Evolutionary conservation across 805 yeast species (phyloP), one percentile per base, ranked within the genome.

Genomic region (Naumovozyma castellii): DNA sequence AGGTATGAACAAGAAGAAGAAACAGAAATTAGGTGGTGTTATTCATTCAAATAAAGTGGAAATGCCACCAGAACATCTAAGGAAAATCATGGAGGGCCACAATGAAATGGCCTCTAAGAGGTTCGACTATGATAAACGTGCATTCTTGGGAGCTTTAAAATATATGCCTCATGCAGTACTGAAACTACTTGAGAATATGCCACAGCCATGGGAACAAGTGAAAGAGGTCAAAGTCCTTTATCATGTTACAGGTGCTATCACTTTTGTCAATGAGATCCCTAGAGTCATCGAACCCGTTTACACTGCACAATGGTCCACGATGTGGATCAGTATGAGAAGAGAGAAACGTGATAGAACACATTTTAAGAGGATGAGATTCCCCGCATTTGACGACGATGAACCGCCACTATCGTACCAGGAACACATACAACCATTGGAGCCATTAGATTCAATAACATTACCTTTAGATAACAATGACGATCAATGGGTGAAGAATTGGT

Each of bases 311-410:
- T 92, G 99, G 99, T 88, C 95, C 1, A 71, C 94, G 1, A 72
- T 77, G 67, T 92, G 97, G 97, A 65, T 75, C 12, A 78, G 79
- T 64, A 92, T 92, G 99, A 75, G 97, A 52, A 71, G 90, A 36
- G 97, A 92, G 56, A 92, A 92, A 59, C 74, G 94, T 42, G 97
- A 88, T 56, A 72, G 97, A 49, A 68, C 77, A 27, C 94, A 84
- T 56, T 90, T 92, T 63, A 83, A 85, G 53, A 73, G 99, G 48
- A 80, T 92, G 84, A 72, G 86, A 41, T 84, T 92, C 49, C 99
- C 99, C 1, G 88, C 94, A 0, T 87, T 90, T 63, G 98, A 92
- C 60, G 99, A 92, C 56, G 98, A 92, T 59, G 97, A 90, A 58
- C 96, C 96, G 0, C 94, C 95, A 1, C 55, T 88, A 25, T 75